Evolutionary conservation across 768 basidiomycete genomes (phyloP), one percentile per base, ranked within the genome.

Genomic region (Cubamyces lactineus): DNA sequence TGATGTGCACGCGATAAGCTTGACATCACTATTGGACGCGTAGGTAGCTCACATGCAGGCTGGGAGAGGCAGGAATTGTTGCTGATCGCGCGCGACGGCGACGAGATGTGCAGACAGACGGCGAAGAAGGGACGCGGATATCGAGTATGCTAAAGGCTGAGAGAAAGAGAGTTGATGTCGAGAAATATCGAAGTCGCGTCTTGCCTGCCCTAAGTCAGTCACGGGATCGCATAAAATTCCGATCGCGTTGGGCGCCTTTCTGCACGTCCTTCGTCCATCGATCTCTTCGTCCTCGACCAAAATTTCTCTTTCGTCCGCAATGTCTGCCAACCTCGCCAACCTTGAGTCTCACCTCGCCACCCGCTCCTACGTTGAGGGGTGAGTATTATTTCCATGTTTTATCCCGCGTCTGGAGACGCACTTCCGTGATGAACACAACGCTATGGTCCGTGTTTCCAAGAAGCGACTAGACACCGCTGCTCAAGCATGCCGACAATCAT

Each of bases 381-480:
- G 59, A 84, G 91, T 82, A 19, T 57, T 34, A 39, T 56, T 62
- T 51, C 17, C 43, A 21, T 23, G n/a, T 61, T 52, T 41, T 54
- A 38, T 49, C n/a, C n/a, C 51, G 43, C 45, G 42, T 49, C 42
- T 59, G 67, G 63, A 24, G 63, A 53, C 40, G 23, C 26, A 7
- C 64, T 62, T 57, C 64, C 71, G 68, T 82, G 88, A 92, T 91
- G 90, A 91, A 75, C 39, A 76, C 66, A 68, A 79, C 74, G 89
- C 89, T 90, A 90, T 92, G 92, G 92, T 94, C 91, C 92, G 92
- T 92, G 91, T 93, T 93, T 91, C 92, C 85, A 87, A 93, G 89
- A 86, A 85, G 89, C 86, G 90, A 86, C 80, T 88, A 94, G 92
- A 93, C 88, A 90, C 84, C 91, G 88, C 89, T 86, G 84, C 77